A percentile compares a stretch with the other conserved stretches of the same genome.
These are phyloP conservation scores for Ustilago hordei DNA, from an alignment of 1,284 basidiomycete species.

Conservation along the genomic window DNA sequence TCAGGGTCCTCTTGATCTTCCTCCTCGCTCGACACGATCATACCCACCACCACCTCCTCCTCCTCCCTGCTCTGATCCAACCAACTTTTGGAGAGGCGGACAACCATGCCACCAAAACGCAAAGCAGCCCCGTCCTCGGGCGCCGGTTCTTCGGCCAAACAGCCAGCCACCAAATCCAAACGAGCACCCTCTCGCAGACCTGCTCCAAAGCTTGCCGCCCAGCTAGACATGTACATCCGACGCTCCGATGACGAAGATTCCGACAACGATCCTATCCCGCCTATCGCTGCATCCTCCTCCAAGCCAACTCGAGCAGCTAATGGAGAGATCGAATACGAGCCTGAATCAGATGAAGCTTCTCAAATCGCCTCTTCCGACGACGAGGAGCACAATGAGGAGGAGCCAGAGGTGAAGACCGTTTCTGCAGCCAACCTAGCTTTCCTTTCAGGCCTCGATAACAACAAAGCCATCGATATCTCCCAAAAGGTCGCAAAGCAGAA, in stretches of 20 bases:
- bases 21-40: background rate
- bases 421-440: conserved; percentile 43
- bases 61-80: background rate
- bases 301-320: background rate
- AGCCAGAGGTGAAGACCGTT: conserved; percentile 32
- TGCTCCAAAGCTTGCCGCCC: conserved; percentile 22
- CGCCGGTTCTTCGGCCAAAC: conserved; percentile 1
- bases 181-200: conserved; percentile 4
- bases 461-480: conserved; percentile 31
- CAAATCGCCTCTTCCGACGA: conserved; percentile 28
- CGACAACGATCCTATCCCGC: background rate
- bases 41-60: background rate
- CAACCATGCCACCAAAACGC: conserved; percentile 36
- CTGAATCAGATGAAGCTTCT: conserved; percentile 44
- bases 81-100: conserved; percentile 1
- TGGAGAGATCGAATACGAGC: conserved; percentile 16
- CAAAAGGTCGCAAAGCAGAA: conserved; percentile 48
- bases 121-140: conserved; percentile 18
- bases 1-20: conserved; percentile 1
- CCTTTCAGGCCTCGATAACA: conserved; percentile 25
- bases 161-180: background rate
- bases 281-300: conserved; percentile 3
- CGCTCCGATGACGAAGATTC: conserved; percentile 34
- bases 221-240: conserved; percentile 46
- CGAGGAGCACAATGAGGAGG: conserved; percentile 6